These are phyloP conservation scores for Hymenoscyphus fraxineus DNA, from an alignment of 2,329 filamentous ascomycete species.

Conservation along the genomic window DNA sequence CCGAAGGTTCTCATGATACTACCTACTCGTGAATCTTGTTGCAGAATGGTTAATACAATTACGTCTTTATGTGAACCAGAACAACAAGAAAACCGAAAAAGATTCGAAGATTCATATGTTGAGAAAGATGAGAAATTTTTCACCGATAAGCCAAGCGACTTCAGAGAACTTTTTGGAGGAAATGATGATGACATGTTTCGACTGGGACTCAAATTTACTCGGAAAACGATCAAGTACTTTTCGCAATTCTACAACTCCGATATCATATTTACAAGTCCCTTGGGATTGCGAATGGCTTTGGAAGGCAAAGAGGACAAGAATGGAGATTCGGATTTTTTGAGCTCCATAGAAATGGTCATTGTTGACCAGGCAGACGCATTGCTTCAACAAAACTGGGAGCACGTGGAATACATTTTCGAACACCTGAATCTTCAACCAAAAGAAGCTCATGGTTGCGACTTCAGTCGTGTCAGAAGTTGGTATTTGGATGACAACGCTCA, in stretches of 20 bases:
- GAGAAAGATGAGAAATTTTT: constrained; percentile 66
- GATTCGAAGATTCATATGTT: constrained; percentile 81
- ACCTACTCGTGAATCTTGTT: constrained; percentile 83
- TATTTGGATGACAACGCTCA: constrained; percentile 86
- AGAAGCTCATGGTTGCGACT: constrained; percentile 88
- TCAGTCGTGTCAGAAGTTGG: constrained; percentile 83
- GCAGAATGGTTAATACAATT: constrained; percentile 73
- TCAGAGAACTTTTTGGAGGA: constrained; percentile 82
- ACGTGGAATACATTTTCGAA: constrained; percentile 86
- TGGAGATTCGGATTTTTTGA: constrained; percentile 83
- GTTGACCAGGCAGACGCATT: constrained; percentile 91
- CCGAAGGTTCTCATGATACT: constrained; percentile 90
- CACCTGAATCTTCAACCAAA: constrained; percentile 89
- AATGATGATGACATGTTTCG: constrained; percentile 98
- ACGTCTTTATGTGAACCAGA: constrained; percentile 74
- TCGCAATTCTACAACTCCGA: constrained; percentile 95
- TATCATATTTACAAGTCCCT: constrained; percentile 84
- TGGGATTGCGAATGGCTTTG: constrained; percentile 87
- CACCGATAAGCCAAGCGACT: constrained; percentile 77
- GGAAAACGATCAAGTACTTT: constrained; percentile 94
- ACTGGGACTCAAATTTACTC: constrained; percentile 91
- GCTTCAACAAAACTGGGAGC: constrained; percentile 98
- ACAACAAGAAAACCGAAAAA: constrained; percentile 90
- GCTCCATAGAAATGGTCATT: constrained; percentile 85
- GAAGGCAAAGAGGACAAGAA: constrained; percentile 67